Evolutionary conservation across 202 grass and related monocot species (phyloP).

Genomic region (Sporobolus alterniflorus): DNA sequence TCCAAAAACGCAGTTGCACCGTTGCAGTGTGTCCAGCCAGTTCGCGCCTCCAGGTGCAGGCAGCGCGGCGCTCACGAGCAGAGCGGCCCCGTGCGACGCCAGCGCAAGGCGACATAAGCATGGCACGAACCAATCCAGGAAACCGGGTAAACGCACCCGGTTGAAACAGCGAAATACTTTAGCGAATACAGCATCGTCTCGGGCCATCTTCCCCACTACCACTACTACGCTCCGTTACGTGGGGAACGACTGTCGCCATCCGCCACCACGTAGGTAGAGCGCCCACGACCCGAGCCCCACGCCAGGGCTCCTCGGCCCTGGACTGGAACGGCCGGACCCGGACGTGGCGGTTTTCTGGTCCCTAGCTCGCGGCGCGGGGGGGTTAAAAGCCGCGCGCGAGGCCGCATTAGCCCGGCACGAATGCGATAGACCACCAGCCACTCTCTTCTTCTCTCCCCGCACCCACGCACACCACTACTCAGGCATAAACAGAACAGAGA

Average conservation of each 20-base stretch:
- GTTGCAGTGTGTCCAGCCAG: neutral
- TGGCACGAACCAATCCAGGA: conserved; percentile 7
- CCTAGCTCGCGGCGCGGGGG: conserved; percentile 1
- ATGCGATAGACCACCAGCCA: conserved; percentile 44
- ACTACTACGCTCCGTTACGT: too few relatives aligned
- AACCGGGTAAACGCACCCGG: neutral
- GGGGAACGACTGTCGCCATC: too few relatives aligned
- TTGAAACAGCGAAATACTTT: too few relatives aligned
- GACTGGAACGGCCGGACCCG: neutral
- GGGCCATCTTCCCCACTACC: too few relatives aligned
- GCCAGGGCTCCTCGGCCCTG: neutral
- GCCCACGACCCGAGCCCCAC: neutral
- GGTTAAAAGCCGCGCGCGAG: conserved; percentile 48
- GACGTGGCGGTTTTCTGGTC: conserved; percentile 31
- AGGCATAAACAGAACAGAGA: neutral
- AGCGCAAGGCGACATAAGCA: neutral
- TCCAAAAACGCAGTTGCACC: neutral
- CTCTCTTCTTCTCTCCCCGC: neutral
- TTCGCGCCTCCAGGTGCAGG: conserved; percentile 20
- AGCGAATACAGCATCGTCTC: neutral
- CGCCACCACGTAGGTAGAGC: neutral
- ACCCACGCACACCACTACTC: neutral
- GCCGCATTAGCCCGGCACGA: conserved; percentile 46
- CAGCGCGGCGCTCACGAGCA: conserved; percentile 26
- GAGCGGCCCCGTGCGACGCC: neutral